Conservation (phyloP, 2,329 filamentous ascomycete genomes). For the Aphanoascus verrucosus region DNA sequence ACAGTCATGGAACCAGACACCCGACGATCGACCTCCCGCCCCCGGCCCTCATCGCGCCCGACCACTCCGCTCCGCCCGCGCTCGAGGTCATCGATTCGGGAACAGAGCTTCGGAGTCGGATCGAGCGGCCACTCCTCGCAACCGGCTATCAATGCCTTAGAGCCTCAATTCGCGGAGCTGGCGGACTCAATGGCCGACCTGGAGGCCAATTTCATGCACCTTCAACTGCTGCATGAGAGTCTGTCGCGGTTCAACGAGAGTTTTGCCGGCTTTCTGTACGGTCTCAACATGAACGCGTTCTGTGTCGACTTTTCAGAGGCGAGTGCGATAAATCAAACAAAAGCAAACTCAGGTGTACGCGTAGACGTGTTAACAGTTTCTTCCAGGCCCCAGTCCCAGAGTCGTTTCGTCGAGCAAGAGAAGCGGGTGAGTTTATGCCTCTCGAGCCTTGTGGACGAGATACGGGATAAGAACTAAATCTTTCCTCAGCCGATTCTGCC, state of each 20-base stretch:
- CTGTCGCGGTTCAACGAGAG: conserved; percentile 87
- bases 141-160: conserved; percentile 65
- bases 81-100: conserved; percentile 78
- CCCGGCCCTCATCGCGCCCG: conserved; percentile 58
- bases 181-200: conserved; percentile 90
- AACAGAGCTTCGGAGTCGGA: conserved; percentile 45
- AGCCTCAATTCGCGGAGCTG: conserved; percentile 85
- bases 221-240: conserved; percentile 94
- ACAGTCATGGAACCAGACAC: conserved; percentile 23
- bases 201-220: conserved; percentile 93
- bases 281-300: conserved; percentile 97
- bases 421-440: conserved; percentile 21
- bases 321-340: conserved; percentile 14
- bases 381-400: conserved; percentile 66
- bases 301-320: conserved; percentile 97
- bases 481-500: conserved; percentile 1
- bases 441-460: neutral
- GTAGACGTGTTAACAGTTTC: neutral
- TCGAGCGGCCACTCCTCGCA: conserved; percentile 33
- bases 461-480: neutral
- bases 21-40: conserved; percentile 47
- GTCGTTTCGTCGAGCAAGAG: conserved; percentile 61
- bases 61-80: conserved; percentile 86
- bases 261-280: conserved; percentile 90
- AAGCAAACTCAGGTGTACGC: neutral